Evolutionary conservation across 768 basidiomycete genomes (phyloP).

Genomic region (Termitomyces sp.): DNA sequence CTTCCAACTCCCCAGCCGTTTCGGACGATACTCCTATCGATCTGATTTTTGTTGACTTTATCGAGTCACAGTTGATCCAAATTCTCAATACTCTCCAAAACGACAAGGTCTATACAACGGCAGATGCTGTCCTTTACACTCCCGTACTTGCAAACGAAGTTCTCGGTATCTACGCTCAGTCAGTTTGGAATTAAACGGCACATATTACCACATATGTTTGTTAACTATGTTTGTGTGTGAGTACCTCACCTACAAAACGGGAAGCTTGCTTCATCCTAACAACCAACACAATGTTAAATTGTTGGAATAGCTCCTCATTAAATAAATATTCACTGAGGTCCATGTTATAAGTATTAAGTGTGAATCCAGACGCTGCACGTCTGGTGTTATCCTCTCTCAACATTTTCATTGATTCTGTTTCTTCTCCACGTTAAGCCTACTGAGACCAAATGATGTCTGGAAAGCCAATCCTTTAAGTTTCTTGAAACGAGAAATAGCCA

Average conservation of each 20-base stretch:
- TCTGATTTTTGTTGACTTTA: constrained; percentile 73
- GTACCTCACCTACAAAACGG: no score
- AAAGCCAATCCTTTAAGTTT: constrained; percentile 5
- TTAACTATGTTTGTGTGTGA: no score
- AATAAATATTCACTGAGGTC: no score
- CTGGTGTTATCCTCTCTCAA: background rate
- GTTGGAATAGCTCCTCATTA: no score
- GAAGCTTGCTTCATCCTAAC: no score
- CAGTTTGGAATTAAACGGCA: constrained; percentile 32
- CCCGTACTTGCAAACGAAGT: constrained; percentile 41
- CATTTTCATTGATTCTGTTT: background rate
- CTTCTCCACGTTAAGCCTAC: background rate
- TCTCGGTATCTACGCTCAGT: constrained; percentile 53
- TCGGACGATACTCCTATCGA: constrained; percentile 51
- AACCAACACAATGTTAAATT: no score
- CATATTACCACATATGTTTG: background rate
- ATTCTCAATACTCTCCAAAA: constrained; percentile 57
- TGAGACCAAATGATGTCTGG: background rate
- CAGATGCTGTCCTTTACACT: constrained; percentile 42
- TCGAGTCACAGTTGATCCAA: constrained; percentile 42
- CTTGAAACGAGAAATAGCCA: background rate
- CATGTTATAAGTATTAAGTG: no score
- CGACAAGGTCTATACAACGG: constrained; percentile 39
- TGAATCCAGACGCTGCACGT: no score
- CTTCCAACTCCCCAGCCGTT: constrained; percentile 46